These are phyloP conservation scores for Graphium sp. DNA, from an alignment of 2,329 filamentous ascomycete species.

Conservation along the genomic window DNA sequence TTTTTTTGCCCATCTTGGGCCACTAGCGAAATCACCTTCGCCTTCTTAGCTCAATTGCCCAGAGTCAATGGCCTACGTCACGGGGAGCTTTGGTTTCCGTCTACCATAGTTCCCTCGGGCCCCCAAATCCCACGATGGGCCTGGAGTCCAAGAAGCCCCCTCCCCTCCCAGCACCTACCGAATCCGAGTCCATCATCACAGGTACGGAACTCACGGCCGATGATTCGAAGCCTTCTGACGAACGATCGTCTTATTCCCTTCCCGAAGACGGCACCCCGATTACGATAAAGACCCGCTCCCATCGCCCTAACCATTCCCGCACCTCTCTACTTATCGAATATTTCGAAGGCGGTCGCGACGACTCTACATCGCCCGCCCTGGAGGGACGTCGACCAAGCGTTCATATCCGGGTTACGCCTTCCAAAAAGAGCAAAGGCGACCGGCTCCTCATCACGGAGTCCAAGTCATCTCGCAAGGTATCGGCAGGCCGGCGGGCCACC, in stretches of 20 bases:
- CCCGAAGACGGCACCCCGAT: slow-evolving; percentile 81
- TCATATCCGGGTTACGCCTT: slow-evolving; percentile 62
- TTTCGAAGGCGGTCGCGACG: slow-evolving; percentile 62
- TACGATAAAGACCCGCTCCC: slow-evolving; percentile 67
- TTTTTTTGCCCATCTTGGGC: neutral
- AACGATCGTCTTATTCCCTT: slow-evolving; percentile 61
- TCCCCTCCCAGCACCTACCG: slow-evolving; percentile 64
- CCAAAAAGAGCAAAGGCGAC: slow-evolving; percentile 50
- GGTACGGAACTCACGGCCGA: slow-evolving; percentile 47
- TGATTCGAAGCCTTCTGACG: slow-evolving; percentile 49
- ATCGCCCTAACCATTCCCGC: slow-evolving; percentile 50
- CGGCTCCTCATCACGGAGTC: slow-evolving; percentile 79
- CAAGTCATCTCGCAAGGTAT: no score
- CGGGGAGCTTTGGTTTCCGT: slow-evolving; percentile 1
- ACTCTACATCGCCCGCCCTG: slow-evolving; percentile 29
- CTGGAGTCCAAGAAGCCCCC: slow-evolving; percentile 38
- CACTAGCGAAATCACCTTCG: neutral
- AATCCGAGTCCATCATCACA: slow-evolving; percentile 46
- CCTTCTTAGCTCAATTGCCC: neutral
- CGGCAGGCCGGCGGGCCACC: slow-evolving; percentile 56
- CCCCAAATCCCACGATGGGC: slow-evolving; percentile 28
- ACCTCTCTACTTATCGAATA: slow-evolving; percentile 90
- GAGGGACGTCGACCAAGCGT: slow-evolving; percentile 66
- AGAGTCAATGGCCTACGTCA: neutral
- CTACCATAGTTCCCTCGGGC: neutral